A percentile compares a stretch with the other conserved stretches of the same genome.
Conservation (phyloP, 192 early-diverging fungal species). For the Backusella luteola region DNA sequence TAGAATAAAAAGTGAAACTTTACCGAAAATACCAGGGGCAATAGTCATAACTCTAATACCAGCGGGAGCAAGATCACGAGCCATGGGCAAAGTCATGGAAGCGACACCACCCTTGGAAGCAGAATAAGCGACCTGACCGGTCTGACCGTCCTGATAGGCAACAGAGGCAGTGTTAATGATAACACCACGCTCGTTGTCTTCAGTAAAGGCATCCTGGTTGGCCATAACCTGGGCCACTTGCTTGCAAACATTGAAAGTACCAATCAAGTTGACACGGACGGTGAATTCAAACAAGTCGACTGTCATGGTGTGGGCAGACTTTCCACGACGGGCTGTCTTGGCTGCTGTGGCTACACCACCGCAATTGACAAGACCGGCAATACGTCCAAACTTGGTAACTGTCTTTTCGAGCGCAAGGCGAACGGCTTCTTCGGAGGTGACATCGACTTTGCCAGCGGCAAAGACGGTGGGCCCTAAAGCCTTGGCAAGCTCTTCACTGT, state of each 20-base stretch:
- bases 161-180: conserved; percentile 32
- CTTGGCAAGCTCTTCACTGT: background rate
- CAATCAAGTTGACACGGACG: conserved; percentile 24
- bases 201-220: conserved; percentile 8
- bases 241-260: conserved; percentile 31
- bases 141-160: conserved; percentile 24
- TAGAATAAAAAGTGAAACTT: background rate
- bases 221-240: conserved; percentile 19
- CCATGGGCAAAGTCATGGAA: conserved; percentile 55
- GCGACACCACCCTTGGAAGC: conserved; percentile 49
- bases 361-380: conserved; percentile 25
- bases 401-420: conserved; percentile 3
- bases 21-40: conserved; percentile 39
- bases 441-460: conserved; percentile 6
- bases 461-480: background rate
- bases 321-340: conserved; percentile 17
- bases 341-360: conserved; percentile 18
- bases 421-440: background rate
- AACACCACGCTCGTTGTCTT: conserved; percentile 31
- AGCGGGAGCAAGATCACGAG: conserved; percentile 47
- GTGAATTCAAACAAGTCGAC: conserved; percentile 17
- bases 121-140: conserved; percentile 17
- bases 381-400: background rate
- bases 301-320: conserved; percentile 8
- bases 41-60: conserved; percentile 48